These are phyloP conservation scores for Conidiobolus incongruus DNA, from an alignment of 371 early-diverging fungal genomes.

Conservation along the genomic window DNA sequence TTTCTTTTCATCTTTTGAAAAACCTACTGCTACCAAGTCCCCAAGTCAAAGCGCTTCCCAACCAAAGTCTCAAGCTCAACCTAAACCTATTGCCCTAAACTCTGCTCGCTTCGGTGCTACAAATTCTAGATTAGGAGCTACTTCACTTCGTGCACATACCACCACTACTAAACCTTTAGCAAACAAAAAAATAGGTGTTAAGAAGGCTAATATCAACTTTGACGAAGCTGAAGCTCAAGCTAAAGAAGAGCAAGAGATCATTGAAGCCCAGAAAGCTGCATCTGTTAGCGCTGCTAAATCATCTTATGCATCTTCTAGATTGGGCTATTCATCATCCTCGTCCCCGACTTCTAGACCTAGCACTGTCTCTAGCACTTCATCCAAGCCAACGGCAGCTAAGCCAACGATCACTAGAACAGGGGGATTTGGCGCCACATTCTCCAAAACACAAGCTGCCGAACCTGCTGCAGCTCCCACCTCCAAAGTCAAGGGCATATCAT, in stretches of 20 bases:
- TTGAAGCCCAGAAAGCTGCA: neutral
- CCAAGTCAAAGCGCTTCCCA: neutral
- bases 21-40: neutral
- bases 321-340: no score
- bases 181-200: neutral
- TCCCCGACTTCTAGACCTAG: no score
- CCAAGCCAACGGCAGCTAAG: no score
- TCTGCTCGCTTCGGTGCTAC: neutral
- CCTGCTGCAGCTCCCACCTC: no score
- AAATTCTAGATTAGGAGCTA: neutral
- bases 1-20: constrained; percentile 3
- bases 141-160: neutral
- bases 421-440: no score
- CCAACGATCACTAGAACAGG: no score
- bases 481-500: constrained; percentile 58
- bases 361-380: no score
- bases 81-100: neutral
- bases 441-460: no score
- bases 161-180: neutral
- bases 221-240: constrained; percentile 82
- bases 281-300: neutral
- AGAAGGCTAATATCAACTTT: constrained; percentile 47
- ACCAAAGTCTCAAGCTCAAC: neutral
- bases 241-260: constrained; percentile 46
- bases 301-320: neutral